Percentiles rank a stretch among this genome's conserved stretches.
phyloP scores from a whole-genome alignment of 495 filamentous ascomycete species.

The Penicillium paxilli region DNA sequence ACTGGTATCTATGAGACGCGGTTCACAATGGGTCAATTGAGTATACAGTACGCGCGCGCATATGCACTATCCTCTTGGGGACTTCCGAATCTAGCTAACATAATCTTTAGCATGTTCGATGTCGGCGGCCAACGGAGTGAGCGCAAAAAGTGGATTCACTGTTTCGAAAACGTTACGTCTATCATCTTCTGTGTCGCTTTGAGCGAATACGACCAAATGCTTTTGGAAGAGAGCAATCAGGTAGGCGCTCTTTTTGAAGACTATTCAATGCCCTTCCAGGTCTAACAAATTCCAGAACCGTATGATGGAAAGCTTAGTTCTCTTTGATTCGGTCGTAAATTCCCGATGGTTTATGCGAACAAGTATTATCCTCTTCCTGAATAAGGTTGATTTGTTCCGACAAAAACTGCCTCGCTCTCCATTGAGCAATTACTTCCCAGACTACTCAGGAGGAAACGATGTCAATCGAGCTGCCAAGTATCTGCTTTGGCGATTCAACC shows the following conservation, averaged over 20 bases:
- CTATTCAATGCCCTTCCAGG: not conserved
- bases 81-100: constrained; percentile 11
- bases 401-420: constrained; percentile 88
- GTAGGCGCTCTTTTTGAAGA: constrained; percentile 47
- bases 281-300: constrained; percentile 65
- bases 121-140: constrained; percentile 96
- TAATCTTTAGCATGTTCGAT: constrained; percentile 84
- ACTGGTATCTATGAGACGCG: constrained; percentile 98
- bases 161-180: constrained; percentile 99
- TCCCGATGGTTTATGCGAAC: constrained; percentile 99
- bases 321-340: constrained; percentile 99
- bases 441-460: constrained; percentile 96
- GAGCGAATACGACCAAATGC: constrained; percentile 97
- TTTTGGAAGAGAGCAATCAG: constrained; percentile 96
- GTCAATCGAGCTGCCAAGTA: constrained; percentile 98
- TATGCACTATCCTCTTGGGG: constrained; percentile 1
- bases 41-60: constrained; percentile 99
- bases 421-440: constrained; percentile 90
- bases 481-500: constrained; percentile 96
- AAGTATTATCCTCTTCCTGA: constrained; percentile 96
- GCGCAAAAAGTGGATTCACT: constrained; percentile 99
- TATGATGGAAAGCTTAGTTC: constrained; percentile 96
- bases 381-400: constrained; percentile 98
- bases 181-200: constrained; percentile 99
- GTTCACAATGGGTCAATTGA: constrained; percentile 96